Percentiles rank a stretch among this genome's conserved stretches.
Conservation (phyloP, 2,329 filamentous ascomycete species). For the Aspergillus pseudoviridinutans region DNA sequence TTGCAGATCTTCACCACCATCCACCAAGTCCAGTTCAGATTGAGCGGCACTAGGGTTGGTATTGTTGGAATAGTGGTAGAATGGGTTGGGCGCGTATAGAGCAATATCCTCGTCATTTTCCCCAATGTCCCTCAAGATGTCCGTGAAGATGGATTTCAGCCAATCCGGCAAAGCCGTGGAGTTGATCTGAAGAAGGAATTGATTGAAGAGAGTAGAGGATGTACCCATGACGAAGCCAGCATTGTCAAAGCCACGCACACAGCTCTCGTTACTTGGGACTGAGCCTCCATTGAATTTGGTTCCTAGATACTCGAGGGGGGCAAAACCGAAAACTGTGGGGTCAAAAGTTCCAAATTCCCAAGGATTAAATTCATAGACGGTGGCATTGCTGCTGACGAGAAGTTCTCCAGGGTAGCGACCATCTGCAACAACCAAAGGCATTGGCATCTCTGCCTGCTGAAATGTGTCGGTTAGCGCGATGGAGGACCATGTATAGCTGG, state of each 20-base stretch:
- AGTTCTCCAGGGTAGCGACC: conserved; percentile 58
- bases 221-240: conserved; percentile 80
- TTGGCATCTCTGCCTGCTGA: conserved; percentile 56
- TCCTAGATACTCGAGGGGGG: conserved; percentile 65
- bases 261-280: conserved; percentile 54
- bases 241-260: conserved; percentile 76
- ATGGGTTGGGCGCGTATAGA: conserved; percentile 69
- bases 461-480: conserved; percentile 61
- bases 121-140: conserved; percentile 54
- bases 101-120: conserved; percentile 66
- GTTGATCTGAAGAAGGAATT: conserved; percentile 64
- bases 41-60: conserved; percentile 55
- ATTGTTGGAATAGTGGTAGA: conserved; percentile 58
- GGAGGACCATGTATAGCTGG: conserved; percentile 74
- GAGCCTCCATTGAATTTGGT: conserved; percentile 65
- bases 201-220: conserved; percentile 77
- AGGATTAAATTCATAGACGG: conserved; percentile 70
- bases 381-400: conserved; percentile 65
- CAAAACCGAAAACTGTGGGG: conserved; percentile 66
- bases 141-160: conserved; percentile 50
- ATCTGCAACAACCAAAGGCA: conserved; percentile 69
- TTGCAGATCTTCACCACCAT: conserved; percentile 70
- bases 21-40: conserved; percentile 62
- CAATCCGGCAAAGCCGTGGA: conserved; percentile 44
- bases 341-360: conserved; percentile 75